Evolutionary conservation across 2,329 filamentous ascomycete genomes (phyloP).

Genomic region (Mycosphaerelloides madeirae): DNA sequence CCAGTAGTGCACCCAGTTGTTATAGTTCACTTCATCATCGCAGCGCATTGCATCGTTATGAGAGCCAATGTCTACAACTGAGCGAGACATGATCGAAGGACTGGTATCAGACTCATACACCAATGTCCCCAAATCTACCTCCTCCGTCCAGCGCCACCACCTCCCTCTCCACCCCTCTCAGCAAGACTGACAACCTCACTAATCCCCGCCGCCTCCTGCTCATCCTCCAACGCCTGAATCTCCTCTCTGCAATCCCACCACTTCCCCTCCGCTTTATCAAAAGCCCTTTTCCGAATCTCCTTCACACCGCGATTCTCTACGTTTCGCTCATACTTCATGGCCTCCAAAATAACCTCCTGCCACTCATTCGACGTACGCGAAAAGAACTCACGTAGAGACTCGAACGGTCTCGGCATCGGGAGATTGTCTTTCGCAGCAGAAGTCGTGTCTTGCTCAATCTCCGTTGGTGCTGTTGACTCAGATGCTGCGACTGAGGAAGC

Average conservation of each 20-base stretch:
- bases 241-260: constrained; percentile 99
- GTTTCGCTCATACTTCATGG: constrained; percentile 63
- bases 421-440: constrained; percentile 66
- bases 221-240: constrained; percentile 84
- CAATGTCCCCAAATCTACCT: constrained; percentile 11
- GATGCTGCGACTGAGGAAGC: constrained; percentile 16
- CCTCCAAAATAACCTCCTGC: constrained; percentile 81
- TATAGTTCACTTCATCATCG: no score
- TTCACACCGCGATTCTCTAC: constrained; percentile 71
- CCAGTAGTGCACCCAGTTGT: no score
- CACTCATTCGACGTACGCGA: constrained; percentile 79
- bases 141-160: constrained; percentile 18
- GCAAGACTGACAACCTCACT: constrained; percentile 87
- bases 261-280: constrained; percentile 87
- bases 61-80: no score
- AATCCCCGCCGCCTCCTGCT: constrained; percentile 92
- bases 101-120: no score
- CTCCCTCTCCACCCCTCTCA: constrained; percentile 53
- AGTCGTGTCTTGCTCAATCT: constrained; percentile 19
- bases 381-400: constrained; percentile 88
- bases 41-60: no score
- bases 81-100: no score
- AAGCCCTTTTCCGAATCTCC: constrained; percentile 87
- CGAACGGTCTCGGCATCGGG: constrained; percentile 77
- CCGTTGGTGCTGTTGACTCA: constrained; percentile 13